Evolutionary conservation across 345 rosid species (phyloP).

Genomic region (Mercurialis annua): DNA sequence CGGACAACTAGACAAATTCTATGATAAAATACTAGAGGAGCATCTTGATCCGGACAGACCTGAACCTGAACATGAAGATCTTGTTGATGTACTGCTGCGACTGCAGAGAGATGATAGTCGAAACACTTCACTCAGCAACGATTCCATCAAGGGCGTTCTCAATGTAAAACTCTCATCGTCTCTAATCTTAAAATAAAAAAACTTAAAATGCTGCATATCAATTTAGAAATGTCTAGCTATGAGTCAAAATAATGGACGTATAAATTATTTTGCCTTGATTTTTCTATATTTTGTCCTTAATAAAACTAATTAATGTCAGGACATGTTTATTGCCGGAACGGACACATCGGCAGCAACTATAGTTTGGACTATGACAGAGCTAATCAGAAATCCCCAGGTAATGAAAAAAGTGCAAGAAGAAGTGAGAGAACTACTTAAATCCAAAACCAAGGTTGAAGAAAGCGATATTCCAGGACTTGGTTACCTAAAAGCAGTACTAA

Average conservation of each 20-base stretch:
- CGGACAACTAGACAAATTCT: slow-evolving; percentile 32
- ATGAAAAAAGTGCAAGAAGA: slow-evolving; percentile 36
- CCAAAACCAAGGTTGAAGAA: slow-evolving; percentile 28
- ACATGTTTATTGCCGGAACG: slow-evolving; percentile 41
- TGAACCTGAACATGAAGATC: slow-evolving; percentile 13
- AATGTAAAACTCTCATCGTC: slow-evolving; percentile 4
- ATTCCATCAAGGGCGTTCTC: slow-evolving; percentile 12
- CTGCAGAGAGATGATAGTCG: neutral
- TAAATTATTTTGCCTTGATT: too few relatives aligned
- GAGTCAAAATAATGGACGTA: too few relatives aligned
- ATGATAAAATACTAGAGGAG: slow-evolving; percentile 26
- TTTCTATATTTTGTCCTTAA: too few relatives aligned
- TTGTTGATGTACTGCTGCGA: slow-evolving; percentile 17
- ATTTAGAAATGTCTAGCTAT: too few relatives aligned
- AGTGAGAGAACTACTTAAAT: slow-evolving; percentile 24
- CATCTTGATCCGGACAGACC: slow-evolving; percentile 31
- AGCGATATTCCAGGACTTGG: slow-evolving; percentile 25
- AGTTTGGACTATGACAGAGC: slow-evolving; percentile 41
- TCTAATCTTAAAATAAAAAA: too few relatives aligned
- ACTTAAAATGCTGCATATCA: too few relatives aligned
- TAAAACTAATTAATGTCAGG: slow-evolving; percentile 16
- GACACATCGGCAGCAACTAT: slow-evolving; percentile 32
- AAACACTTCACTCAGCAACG: neutral
- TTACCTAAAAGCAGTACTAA: slow-evolving; percentile 26
- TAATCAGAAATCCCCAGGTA: slow-evolving; percentile 30